Percentiles rank a stretch among this genome's conserved stretches.
Conservation (phyloP, 177 flowering plant species). For the Vitis hybrid region DNA sequence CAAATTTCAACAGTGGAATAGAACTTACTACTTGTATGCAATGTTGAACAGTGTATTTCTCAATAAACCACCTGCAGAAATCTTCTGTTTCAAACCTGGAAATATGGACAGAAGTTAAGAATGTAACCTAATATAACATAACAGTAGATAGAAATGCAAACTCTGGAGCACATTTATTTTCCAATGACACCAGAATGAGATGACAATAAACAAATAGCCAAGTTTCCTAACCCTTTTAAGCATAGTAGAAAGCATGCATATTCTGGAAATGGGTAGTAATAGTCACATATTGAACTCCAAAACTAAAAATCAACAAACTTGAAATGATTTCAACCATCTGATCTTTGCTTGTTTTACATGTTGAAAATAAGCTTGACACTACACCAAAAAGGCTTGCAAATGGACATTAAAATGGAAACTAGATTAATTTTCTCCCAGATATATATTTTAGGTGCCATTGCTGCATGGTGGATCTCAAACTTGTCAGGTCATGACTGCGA, state of each 20-base stretch:
- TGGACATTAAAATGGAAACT: background rate
- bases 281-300: background rate
- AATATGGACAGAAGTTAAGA: constrained; percentile 9
- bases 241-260: background rate
- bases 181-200: background rate
- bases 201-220: background rate
- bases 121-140: background rate
- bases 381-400: background rate
- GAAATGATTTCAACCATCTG: background rate
- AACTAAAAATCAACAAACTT: background rate
- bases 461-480: constrained; percentile 2
- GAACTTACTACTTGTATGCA: constrained; percentile 68
- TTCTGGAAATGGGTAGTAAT: background rate
- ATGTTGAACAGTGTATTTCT: constrained; percentile 59
- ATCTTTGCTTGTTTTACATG: background rate
- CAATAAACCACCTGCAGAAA: constrained; percentile 66
- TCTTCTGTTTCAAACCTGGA: constrained; percentile 80
- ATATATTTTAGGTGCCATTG: no score
- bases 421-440: background rate
- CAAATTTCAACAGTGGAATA: background rate
- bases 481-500: background rate
- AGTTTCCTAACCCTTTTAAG: background rate
- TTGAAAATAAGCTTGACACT: background rate
- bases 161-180: background rate
- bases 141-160: background rate